Conservation (phyloP, 2,329 filamentous ascomycete species). For the Paramyrothecium sp. region DNA sequence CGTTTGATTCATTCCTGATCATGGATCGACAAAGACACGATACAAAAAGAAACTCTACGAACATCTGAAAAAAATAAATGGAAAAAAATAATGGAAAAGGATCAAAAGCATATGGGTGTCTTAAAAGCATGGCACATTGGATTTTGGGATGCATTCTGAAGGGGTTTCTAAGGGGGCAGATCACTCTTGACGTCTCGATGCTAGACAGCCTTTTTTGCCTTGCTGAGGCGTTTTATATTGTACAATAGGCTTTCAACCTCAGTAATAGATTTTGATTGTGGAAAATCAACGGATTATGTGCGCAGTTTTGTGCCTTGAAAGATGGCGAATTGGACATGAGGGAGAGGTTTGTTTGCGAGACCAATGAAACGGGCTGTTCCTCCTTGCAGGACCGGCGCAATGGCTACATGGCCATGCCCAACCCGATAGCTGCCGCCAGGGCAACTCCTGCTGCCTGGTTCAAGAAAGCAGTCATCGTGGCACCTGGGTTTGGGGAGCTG, state of each 20-base stretch:
- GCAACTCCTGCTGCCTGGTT: slow-evolving; percentile 13
- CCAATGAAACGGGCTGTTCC: too few species aligned
- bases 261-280: slow-evolving; percentile 9
- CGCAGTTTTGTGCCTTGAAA: too few species aligned
- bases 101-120: slow-evolving; percentile 23
- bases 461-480: slow-evolving; percentile 14
- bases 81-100: slow-evolving; percentile 13
- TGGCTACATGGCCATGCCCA: slow-evolving; percentile 13
- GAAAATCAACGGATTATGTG: too few species aligned
- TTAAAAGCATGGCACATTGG: slow-evolving; percentile 15
- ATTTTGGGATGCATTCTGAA: slow-evolving; percentile 22
- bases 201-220: slow-evolving; percentile 19
- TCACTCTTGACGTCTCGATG: slow-evolving; percentile 10
- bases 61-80: slow-evolving; percentile 1
- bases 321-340: too few species aligned
- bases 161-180: slow-evolving; percentile 21
- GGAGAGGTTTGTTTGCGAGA: too few species aligned
- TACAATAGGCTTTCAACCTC: slow-evolving; percentile 21
- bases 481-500: slow-evolving; percentile 16
- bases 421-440: slow-evolving; percentile 16
- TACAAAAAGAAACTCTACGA: slow-evolving; percentile 1
- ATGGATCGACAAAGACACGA: slow-evolving; percentile 1
- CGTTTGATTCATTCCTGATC: too few species aligned
- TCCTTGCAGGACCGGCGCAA: not conserved
- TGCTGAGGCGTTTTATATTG: slow-evolving; percentile 11